Evolutionary conservation across 768 basidiomycete genomes (phyloP).

Genomic region (Auricularia sp.): DNA sequence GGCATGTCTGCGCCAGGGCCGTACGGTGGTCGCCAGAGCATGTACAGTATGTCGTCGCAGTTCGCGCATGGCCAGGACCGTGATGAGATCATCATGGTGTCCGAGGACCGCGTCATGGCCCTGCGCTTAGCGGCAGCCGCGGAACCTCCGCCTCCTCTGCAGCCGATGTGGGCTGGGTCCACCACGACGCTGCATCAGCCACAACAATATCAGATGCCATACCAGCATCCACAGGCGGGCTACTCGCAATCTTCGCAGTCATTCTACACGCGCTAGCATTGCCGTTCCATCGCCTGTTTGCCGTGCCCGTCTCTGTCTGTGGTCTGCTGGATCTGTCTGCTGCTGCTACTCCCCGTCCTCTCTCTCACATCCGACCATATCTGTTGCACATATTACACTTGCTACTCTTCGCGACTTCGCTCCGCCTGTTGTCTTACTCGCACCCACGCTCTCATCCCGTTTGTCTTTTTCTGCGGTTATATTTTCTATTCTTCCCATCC

Average conservation of each 20-base stretch:
- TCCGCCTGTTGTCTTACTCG: neutral
- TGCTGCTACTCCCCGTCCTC: neutral
- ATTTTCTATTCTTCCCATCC: neutral
- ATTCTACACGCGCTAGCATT: neutral
- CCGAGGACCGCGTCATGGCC: conserved; percentile 76
- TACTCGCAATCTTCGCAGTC: conserved; percentile 1
- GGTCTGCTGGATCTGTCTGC: neutral
- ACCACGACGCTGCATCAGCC: neutral
- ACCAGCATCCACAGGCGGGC: neutral
- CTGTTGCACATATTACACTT: neutral
- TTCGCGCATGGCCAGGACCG: conserved; percentile 29
- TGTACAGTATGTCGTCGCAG: conserved; percentile 28
- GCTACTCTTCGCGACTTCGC: neutral
- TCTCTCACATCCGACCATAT: neutral
- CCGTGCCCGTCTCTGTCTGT: neutral
- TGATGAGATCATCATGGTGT: conserved; percentile 76
- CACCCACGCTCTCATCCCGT: neutral
- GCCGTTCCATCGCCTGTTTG: neutral
- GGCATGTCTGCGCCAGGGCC: conserved; percentile 8
- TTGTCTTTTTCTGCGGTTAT: neutral
- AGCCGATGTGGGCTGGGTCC: neutral
- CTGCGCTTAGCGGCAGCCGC: conserved; percentile 38
- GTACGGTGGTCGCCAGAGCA: conserved; percentile 19
- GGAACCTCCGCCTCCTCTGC: neutral
- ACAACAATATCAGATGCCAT: neutral